Base-by-base conservation (phyloP, 1,284 basidiomycete genomes). In the Farysia itapuensis region DNA sequence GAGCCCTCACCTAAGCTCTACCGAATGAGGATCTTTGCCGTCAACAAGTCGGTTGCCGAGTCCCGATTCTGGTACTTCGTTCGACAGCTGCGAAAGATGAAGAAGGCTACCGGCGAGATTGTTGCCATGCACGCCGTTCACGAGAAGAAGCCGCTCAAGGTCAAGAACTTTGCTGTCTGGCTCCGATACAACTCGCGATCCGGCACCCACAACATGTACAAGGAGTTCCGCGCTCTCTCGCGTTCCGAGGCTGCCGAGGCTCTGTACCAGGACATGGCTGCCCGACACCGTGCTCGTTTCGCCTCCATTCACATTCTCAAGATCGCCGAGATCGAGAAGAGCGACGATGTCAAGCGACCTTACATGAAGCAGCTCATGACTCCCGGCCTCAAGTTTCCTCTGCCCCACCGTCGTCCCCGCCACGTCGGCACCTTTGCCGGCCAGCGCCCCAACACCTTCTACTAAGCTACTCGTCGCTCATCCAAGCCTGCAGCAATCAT, bases 161-260 rank as follows among this genome's bases (percentile, higher is more conserved):
- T 96, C 79, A 98, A 98, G 86, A 97, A 96, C 88, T 97, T 98
- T 78, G 95, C 92, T 75, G 90, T 98, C 82, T 98, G 94, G 94
- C 81, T 98, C 79, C 90, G 95, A 72, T 98, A 98, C 82, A 94
- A 76, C 72, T 76, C 74, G 43, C 74, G 74, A 43, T 75, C 74
- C 29, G 74, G 74, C 43, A 76, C 74, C 14, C 74, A 76, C 74
- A 76, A 76, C 70, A 82, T 83, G 82, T 82, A 83, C 81, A 83
- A 84, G 80, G 94, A 98, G 83, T 97, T 90, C 89, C 90, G 93
- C 77, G 94, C 95, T 71, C 86, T 98, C 69, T 85, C 84, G 72
- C 88, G 95, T 69, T 87, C 90, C 54, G 93, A 91, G 79, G 94
- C 95, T 59, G 95, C 97, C 78, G 92, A 90, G 84, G 83, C 86